Percentiles rank a stretch among this genome's conserved stretches.
Evolutionary conservation across 2,329 filamentous ascomycete genomes (phyloP).

Genomic region (Verticillium tricorpus): DNA sequence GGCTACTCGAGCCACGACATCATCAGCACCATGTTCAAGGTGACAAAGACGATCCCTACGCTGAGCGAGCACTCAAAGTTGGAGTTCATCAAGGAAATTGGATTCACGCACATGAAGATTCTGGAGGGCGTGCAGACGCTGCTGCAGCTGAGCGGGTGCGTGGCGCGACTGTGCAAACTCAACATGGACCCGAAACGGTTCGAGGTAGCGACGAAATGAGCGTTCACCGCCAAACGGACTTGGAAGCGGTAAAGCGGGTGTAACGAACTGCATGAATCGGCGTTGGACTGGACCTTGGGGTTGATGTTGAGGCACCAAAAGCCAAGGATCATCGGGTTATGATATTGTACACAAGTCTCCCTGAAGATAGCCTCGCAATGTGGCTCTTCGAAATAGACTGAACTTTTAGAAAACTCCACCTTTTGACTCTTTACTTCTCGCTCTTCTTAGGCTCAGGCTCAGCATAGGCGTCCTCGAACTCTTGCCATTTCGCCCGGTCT

Average conservation of each 20-base stretch:
- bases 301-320: background rate
- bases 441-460: conserved; percentile 40
- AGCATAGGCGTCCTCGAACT: conserved; percentile 58
- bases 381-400: background rate
- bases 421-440: conserved; percentile 8
- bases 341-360: background rate
- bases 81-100: conserved; percentile 98
- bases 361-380: background rate
- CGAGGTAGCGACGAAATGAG: conserved; percentile 33
- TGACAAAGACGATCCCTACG: conserved; percentile 91
- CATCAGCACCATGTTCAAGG: conserved; percentile 98
- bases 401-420: background rate
- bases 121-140: conserved; percentile 96
- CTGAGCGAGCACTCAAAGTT: conserved; percentile 92
- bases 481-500: conserved; percentile 65
- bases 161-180: conserved; percentile 86
- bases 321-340: background rate
- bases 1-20: conserved; percentile 99
- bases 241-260: background rate
- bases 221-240: background rate
- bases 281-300: conserved; percentile 20
- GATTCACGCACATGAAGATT: conserved; percentile 98
- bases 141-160: conserved; percentile 86
- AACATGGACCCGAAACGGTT: conserved; percentile 94
- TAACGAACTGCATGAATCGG: conserved; percentile 22